Conservation (phyloP, 768 basidiomycete genomes). For the Lenzites betulinus region DNA sequence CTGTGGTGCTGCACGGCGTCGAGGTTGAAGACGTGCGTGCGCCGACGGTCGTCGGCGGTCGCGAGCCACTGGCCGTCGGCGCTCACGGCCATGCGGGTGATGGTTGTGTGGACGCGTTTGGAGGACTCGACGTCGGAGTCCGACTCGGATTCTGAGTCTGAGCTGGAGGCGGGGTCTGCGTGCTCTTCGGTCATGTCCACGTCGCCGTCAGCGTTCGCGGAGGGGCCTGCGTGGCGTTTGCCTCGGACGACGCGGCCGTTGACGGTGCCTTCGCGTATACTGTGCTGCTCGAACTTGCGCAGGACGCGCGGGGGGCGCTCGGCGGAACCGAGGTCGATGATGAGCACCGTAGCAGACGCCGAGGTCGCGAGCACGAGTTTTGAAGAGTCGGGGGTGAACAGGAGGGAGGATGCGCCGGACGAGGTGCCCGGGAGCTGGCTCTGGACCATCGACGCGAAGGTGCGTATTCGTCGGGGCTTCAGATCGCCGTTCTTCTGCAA, state of each 20-base stretch:
- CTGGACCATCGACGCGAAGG: conserved; percentile 60
- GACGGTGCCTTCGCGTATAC: conserved; percentile 45
- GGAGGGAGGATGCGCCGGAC: conserved; percentile 59
- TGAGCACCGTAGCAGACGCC: conserved; percentile 61
- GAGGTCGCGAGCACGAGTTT: conserved; percentile 76
- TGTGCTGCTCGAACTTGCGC: conserved; percentile 75
- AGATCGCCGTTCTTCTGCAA: conserved; percentile 45
- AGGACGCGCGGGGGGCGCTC: conserved; percentile 54
- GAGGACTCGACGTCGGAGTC: conserved; percentile 19
- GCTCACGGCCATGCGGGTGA: conserved; percentile 70
- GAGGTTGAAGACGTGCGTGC: conserved; percentile 82
- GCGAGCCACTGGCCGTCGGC: conserved; percentile 92
- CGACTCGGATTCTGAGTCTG: conserved; percentile 29
- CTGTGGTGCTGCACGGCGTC: conserved; percentile 83
- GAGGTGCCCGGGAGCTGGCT: conserved; percentile 51
- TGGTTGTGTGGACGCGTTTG: conserved; percentile 39
- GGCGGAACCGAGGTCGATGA: conserved; percentile 65
- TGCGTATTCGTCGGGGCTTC: conserved; percentile 68
- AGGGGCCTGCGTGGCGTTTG: conserved; percentile 25
- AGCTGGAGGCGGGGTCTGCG: conserved; percentile 11
- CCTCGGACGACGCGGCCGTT: conserved; percentile 52
- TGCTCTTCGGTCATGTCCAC: conserved; percentile 40
- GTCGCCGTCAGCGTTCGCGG: conserved; percentile 35
- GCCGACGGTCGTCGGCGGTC: conserved; percentile 67
- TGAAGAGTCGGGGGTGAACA: conserved; percentile 87